phyloP scores from a whole-genome alignment of 2,329 filamentous ascomycete genomes.

The Pseudogymnoascus verrucosus region DNA sequence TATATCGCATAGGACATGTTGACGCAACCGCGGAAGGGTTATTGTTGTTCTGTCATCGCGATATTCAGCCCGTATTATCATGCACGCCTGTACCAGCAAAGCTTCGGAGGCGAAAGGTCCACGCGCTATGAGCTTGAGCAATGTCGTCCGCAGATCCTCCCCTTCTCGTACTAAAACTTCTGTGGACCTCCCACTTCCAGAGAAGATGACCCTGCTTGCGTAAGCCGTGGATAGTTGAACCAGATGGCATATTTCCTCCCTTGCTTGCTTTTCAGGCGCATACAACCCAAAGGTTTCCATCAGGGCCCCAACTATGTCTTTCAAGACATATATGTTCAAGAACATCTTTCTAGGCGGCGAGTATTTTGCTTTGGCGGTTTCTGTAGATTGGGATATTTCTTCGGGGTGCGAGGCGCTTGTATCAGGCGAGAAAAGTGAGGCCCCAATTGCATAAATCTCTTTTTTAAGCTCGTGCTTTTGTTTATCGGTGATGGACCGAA shows the following conservation, averaged over 20 bases:
- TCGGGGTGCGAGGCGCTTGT: background rate
- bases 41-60: background rate
- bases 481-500: constrained; percentile 15
- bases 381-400: background rate
- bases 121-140: constrained; percentile 5
- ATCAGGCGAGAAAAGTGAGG: background rate
- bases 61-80: background rate
- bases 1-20: constrained; percentile 7
- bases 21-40: constrained; percentile 6
- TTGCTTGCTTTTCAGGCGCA: background rate
- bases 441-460: constrained; percentile 13
- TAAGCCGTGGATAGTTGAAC: background rate
- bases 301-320: background rate
- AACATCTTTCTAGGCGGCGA: constrained; percentile 11
- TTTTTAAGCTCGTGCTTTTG: constrained; percentile 16
- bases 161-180: background rate
- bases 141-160: background rate
- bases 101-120: background rate
- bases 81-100: constrained; percentile 5
- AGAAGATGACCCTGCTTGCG: background rate
- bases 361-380: constrained; percentile 12
- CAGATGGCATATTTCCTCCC: background rate
- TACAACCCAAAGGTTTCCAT: background rate
- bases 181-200: background rate
- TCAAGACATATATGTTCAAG: background rate